Base-by-base conservation (phyloP, 192 early-diverging fungal species). In the Entomortierella beljakovae region DNA sequence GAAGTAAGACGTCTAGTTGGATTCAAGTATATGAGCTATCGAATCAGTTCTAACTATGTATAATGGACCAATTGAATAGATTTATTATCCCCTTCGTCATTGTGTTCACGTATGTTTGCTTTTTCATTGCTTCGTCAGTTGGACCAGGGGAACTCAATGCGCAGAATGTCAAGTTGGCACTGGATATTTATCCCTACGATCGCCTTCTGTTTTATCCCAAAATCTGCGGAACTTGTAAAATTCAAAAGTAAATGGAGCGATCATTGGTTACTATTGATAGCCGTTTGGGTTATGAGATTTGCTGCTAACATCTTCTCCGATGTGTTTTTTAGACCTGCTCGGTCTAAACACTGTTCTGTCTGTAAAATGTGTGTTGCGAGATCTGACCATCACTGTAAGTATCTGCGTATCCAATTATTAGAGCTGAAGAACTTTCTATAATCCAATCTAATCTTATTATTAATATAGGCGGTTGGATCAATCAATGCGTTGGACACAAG, bases 311-410 rank as follows among this genome's bases (percentile, higher is more conserved):
- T 16, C 29, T 40, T 6, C 3, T 11, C n/a, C 9, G 20, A 42
- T 49, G 7, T 48, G 7, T 49, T 32, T 35, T 64, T 10, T 59
- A 88, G 84, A 51, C 87, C 87, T 37, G 87, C 87, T 33, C 64
- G 87, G 6, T 88, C 87, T 10, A 88, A 88, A 37, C 87, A 88
- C 58, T 88, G 87, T 52, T 86, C 87, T 13, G 50, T 86, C 60
- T 88, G 87, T 57, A 83, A 88, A 22, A 79, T 76, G 34, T 88
- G 87, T 67, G 68, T 88, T 15, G 80, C 80, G 2, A 50, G 76
- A 52, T 68, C 59, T 6, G 87, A 88, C 49, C 87, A 88, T 18
- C 87, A 88, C 31, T 88, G 87, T 82, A 75, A 38, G 81, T 46
- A 20, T 20, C 6, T 20, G 35, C 23, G 6, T 40, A 5, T 22